Percentiles rank a stretch among this genome's conserved stretches.
Evolutionary conservation across 1,284 basidiomycete species (phyloP).

Genomic region (Grifola frondosa): DNA sequence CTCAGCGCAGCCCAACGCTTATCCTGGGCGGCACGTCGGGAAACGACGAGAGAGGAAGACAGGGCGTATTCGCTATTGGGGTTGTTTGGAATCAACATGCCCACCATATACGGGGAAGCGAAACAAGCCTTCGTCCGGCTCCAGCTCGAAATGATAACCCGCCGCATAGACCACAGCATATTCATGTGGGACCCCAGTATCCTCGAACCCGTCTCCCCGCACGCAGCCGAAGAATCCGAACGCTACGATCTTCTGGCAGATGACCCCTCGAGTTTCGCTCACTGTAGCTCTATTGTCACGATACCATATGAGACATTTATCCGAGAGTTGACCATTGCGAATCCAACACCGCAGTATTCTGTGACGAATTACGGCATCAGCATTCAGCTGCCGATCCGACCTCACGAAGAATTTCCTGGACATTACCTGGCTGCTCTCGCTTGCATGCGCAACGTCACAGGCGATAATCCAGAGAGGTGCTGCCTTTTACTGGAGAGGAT

Average conservation of each 20-base stretch:
- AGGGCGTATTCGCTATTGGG: slow-evolving; percentile 11
- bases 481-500: no score
- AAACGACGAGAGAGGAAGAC: slow-evolving; percentile 8
- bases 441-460: no score
- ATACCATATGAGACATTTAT: not conserved
- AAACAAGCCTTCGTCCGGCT: slow-evolving; percentile 6
- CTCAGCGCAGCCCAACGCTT: slow-evolving; percentile 4
- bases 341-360: not conserved
- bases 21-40: slow-evolving; percentile 7
- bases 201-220: not conserved
- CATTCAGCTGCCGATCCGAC: not conserved
- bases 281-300: not conserved
- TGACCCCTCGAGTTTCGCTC: not conserved
- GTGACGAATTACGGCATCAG: slow-evolving; percentile 2
- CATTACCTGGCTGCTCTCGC: no score
- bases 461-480: no score
- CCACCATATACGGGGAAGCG: slow-evolving; percentile 10
- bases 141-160: slow-evolving; percentile 9
- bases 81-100: slow-evolving; percentile 8
- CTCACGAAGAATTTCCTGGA: no score
- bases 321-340: not conserved
- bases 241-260: not conserved
- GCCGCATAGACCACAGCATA: slow-evolving; percentile 2
- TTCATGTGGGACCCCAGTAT: slow-evolving; percentile 5
- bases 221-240: not conserved